Conservation (phyloP, 148 eudicot species). For the Salicornia ramosissima region DNA sequence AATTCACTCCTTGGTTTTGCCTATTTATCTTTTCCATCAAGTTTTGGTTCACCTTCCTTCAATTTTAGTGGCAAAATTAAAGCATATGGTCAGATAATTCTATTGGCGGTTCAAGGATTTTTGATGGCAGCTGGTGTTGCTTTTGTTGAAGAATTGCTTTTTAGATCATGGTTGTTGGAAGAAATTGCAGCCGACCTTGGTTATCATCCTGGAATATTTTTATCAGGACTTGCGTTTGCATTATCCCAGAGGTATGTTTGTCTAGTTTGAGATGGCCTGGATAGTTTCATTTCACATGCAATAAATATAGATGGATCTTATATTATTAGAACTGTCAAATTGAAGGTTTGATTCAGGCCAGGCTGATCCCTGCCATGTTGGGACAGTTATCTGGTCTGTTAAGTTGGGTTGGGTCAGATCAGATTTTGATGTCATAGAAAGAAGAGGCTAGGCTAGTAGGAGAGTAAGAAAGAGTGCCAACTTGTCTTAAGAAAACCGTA, state of each 20-base stretch:
- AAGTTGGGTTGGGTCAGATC: too few relatives aligned
- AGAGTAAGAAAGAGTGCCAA: neutral
- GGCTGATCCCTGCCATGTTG: neutral
- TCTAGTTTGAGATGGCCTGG: neutral
- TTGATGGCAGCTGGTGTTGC: constrained; percentile 63
- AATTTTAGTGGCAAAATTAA: constrained; percentile 41
- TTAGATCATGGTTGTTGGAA: constrained; percentile 87
- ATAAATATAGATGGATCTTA: neutral
- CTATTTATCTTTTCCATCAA: constrained; percentile 50
- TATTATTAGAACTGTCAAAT: neutral
- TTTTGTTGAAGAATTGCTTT: constrained; percentile 77
- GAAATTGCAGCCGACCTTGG: constrained; percentile 89
- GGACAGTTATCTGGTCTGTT: neutral
- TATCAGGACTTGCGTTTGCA: constrained; percentile 80
- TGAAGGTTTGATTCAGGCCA: neutral
- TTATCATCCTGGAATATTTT: constrained; percentile 58
- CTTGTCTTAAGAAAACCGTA: too few relatives aligned
- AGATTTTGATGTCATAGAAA: neutral
- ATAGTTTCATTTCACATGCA: neutral
- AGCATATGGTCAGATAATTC: constrained; percentile 44
- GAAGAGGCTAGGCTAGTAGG: neutral
- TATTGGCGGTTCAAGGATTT: constrained; percentile 51
- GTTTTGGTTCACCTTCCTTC: constrained; percentile 39
- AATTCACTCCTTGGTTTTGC: constrained; percentile 61
- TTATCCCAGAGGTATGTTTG: constrained; percentile 65